Percentiles rank a stretch among this genome's conserved stretches.
phyloP scores from a whole-genome alignment of 768 basidiomycete genomes.

The Coprinopsis strossmayeri region DNA sequence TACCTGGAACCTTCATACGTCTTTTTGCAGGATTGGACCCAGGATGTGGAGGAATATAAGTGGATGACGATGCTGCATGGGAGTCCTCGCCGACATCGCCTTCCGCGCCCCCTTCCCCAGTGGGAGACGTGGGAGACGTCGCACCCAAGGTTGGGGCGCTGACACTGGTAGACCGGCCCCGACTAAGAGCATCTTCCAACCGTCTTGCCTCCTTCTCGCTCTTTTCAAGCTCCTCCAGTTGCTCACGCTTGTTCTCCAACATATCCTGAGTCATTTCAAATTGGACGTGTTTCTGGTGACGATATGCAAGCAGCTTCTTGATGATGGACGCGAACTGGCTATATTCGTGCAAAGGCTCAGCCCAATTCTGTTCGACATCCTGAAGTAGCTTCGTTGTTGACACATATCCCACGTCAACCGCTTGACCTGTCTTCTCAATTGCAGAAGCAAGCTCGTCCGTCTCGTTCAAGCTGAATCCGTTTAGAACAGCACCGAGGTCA shows the following conservation, averaged over 20 bases:
- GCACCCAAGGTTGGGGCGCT: conserved; percentile 17
- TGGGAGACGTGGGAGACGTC: conserved; percentile 17
- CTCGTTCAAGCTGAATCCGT: conserved; percentile 91
- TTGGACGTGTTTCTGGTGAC: conserved; percentile 97
- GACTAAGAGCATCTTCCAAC: conserved; percentile 79
- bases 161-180: conserved; percentile 29
- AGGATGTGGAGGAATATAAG: conserved; percentile 71
- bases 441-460: conserved; percentile 65
- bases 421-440: conserved; percentile 96
- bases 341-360: conserved; percentile 95
- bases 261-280: conserved; percentile 95
- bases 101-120: conserved; percentile 20
- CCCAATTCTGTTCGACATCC: conserved; percentile 91
- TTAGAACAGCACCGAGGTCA: conserved; percentile 86
- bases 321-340: conserved; percentile 92
- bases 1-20: conserved; percentile 61
- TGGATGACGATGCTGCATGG: conserved; percentile 30
- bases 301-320: conserved; percentile 88
- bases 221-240: conserved; percentile 85
- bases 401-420: conserved; percentile 89
- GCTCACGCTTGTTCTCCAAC: conserved; percentile 77
- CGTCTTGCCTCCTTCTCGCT: conserved; percentile 87
- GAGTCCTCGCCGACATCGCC: conserved; percentile 18
- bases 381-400: conserved; percentile 87
- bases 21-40: conserved; percentile 60